phyloP scores from a whole-genome alignment of 352 stramenopile genomes.

The Phytopythium cucurbitacearum region DNA sequence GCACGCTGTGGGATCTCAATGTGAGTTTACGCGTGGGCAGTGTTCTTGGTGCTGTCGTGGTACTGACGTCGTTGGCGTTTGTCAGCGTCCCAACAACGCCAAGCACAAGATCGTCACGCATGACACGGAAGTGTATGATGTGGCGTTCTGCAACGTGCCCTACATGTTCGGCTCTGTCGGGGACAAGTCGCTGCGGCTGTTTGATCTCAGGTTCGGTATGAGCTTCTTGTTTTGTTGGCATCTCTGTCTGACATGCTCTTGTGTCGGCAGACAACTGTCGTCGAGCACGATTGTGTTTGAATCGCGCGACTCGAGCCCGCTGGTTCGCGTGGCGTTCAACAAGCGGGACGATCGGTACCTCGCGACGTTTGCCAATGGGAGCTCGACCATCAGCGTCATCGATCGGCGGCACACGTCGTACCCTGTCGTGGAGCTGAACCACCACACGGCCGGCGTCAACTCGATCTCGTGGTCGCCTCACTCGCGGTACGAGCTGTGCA shows the following conservation, averaged over 20 bases:
- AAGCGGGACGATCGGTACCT: conserved; percentile 97
- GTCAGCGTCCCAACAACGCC: conserved; percentile 48
- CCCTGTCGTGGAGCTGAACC: conserved; percentile 90
- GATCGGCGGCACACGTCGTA: conserved; percentile 92
- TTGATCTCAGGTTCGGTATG: conserved; percentile 90
- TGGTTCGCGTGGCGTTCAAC: conserved; percentile 96
- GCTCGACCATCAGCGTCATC: conserved; percentile 91
- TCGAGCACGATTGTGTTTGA: conserved; percentile 98
- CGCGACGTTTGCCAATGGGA: conserved; percentile 92
- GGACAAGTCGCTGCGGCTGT: conserved; percentile 95
- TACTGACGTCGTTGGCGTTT: neutral
- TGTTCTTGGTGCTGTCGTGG: neutral
- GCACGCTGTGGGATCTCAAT: conserved; percentile 98
- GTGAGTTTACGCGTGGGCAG: conserved; percentile 30
- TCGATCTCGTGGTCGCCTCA: conserved; percentile 96
- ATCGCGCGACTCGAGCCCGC: conserved; percentile 74
- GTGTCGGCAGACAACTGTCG: conserved; percentile 50
- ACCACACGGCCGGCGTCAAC: conserved; percentile 93
- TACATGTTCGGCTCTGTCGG: conserved; percentile 96
- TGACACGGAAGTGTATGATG: conserved; percentile 98
- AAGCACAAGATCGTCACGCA: conserved; percentile 98
- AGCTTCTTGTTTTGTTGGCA: neutral
- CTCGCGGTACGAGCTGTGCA: conserved; percentile 92
- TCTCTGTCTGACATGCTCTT: neutral
- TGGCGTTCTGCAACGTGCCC: conserved; percentile 89